Conservation (phyloP, 768 basidiomycete genomes). For the Mycena galericulata region DNA sequence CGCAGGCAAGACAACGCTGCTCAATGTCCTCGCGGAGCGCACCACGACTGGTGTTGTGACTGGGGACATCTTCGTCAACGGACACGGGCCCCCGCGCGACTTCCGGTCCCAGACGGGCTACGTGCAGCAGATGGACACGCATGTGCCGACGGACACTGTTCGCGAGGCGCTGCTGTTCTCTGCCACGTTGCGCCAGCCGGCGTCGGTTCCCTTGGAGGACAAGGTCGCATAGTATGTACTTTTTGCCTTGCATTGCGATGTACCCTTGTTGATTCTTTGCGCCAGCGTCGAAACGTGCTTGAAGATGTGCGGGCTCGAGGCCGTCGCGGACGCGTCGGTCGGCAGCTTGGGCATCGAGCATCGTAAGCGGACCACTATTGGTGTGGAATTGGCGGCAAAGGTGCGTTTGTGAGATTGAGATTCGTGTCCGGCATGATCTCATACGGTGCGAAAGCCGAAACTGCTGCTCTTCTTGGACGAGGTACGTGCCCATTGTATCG, state of each 20-base stretch:
- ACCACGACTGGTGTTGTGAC: constrained; percentile 57
- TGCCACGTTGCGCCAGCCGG: constrained; percentile 81
- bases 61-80: constrained; percentile 68
- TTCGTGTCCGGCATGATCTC: background rate
- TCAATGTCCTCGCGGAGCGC: constrained; percentile 68
- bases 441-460: constrained; percentile 3
- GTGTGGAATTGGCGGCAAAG: constrained; percentile 31
- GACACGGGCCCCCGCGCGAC: constrained; percentile 62
- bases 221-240: constrained; percentile 80
- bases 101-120: constrained; percentile 83
- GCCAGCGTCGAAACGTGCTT: constrained; percentile 60
- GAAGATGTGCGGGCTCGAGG: constrained; percentile 73
- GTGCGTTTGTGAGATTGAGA: constrained; percentile 21
- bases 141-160: constrained; percentile 80
- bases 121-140: constrained; percentile 88
- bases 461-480: constrained; percentile 36
- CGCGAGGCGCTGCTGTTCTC: constrained; percentile 86
- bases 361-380: constrained; percentile 84
- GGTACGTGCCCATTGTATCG: constrained; percentile 11
- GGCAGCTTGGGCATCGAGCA: constrained; percentile 77
- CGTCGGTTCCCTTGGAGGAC: constrained; percentile 58
- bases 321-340: constrained; percentile 74
- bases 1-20: constrained; percentile 61
- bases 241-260: background rate
- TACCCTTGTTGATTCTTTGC: background rate